A percentile compares a stretch with the other conserved stretches of the same genome.
These are phyloP conservation scores for Powellomyces hirtus DNA, from an alignment of 192 early-diverging fungal genomes.

Conservation along the genomic window DNA sequence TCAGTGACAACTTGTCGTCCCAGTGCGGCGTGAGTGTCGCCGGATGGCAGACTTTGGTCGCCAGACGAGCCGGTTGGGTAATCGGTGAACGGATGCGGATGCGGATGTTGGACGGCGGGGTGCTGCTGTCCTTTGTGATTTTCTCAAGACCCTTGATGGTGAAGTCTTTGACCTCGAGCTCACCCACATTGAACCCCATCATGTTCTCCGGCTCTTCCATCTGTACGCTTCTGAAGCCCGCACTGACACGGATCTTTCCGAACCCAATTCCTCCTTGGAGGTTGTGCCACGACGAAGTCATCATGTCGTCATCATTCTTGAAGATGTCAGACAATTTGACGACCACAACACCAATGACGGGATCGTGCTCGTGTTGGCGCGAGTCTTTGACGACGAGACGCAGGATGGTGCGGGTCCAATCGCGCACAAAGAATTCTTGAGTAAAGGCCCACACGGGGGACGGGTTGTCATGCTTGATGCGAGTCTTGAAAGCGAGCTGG, in stretches of 20 bases:
- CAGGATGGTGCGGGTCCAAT: conserved; percentile 16
- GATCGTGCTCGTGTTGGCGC: conserved; percentile 30
- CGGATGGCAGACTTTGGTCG: neutral
- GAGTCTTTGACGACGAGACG: conserved; percentile 27
- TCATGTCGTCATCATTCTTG: conserved; percentile 16
- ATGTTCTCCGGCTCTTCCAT: conserved; percentile 25
- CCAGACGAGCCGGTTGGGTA: conserved; percentile 5
- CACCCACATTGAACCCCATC: conserved; percentile 21
- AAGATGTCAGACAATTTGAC: conserved; percentile 18
- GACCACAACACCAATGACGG: conserved; percentile 27
- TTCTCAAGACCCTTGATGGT: conserved; percentile 10
- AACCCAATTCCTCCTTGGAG: conserved; percentile 32
- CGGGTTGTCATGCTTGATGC: conserved; percentile 29
- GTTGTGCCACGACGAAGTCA: conserved; percentile 16
- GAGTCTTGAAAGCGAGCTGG: conserved; percentile 17
- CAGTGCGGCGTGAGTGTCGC: conserved; percentile 17
- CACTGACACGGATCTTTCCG: conserved; percentile 15
- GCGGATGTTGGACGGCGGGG: conserved; percentile 1
- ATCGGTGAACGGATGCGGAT: conserved; percentile 17
- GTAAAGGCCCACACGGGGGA: conserved; percentile 12
- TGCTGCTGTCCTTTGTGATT: neutral
- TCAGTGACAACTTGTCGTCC: conserved; percentile 8
- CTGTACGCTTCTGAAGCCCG: conserved; percentile 16
- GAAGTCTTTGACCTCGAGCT: conserved; percentile 15
- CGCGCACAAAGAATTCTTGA: conserved; percentile 25